These are phyloP conservation scores for Neonectria coccinea DNA, from an alignment of 2,329 filamentous ascomycete species.

Conservation along the genomic window DNA sequence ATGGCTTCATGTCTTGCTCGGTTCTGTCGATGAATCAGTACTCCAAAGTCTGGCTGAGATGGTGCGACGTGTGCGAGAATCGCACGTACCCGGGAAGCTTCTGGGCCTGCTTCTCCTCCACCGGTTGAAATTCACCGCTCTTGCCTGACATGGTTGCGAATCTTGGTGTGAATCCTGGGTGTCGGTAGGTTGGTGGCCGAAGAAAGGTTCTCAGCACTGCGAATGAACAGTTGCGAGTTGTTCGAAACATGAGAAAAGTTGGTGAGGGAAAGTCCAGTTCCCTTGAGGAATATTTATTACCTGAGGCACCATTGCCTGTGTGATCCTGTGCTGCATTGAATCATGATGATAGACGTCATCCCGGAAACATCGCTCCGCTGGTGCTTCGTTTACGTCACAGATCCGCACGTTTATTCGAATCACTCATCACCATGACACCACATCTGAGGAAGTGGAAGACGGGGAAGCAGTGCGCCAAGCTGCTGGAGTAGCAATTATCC, in stretches of 20 bases:
- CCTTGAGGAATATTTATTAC: no score
- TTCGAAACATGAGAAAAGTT: not conserved
- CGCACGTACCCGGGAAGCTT: slow-evolving; percentile 51
- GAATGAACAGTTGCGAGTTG: not conserved
- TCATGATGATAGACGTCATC: slow-evolving; percentile 1
- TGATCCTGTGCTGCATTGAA: no score
- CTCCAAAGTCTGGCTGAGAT: not conserved
- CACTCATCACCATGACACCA: slow-evolving; percentile 2
- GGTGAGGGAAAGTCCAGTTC: not conserved
- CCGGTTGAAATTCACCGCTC: slow-evolving; percentile 51
- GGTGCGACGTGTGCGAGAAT: not conserved
- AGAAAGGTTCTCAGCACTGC: not conserved
- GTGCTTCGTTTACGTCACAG: not conserved
- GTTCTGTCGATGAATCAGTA: slow-evolving; percentile 31
- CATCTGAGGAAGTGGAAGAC: not conserved
- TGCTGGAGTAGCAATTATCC: not conserved
- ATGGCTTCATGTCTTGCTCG: slow-evolving; percentile 54
- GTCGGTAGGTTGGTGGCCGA: not conserved
- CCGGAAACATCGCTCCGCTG: slow-evolving; percentile 2
- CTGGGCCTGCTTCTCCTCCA: slow-evolving; percentile 51
- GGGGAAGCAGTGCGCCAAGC: not conserved
- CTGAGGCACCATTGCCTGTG: no score
- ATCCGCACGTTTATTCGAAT: not conserved
- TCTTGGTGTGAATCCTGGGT: not conserved
- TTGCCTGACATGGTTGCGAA: slow-evolving; percentile 37